A percentile compares a stretch with the other conserved stretches of the same genome.
Conservation (phyloP, 2,329 filamentous ascomycete genomes). For the Fusarium poae region DNA sequence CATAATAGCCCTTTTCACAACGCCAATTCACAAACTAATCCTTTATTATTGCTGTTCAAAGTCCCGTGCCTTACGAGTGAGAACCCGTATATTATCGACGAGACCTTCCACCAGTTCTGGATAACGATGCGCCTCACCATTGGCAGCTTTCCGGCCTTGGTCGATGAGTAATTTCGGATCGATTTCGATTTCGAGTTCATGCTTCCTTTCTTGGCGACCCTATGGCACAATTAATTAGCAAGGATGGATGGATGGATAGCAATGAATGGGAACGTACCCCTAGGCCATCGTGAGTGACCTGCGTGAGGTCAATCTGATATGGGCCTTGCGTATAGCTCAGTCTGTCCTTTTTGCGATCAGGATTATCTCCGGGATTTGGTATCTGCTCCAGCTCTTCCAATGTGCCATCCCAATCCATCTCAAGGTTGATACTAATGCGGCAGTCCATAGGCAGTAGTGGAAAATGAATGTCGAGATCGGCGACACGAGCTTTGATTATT, state of each 20-base stretch:
- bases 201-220: constrained; percentile 71
- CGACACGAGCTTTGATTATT: constrained; percentile 92
- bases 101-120: constrained; percentile 78
- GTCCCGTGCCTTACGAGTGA: constrained; percentile 62
- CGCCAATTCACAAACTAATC: not conserved
- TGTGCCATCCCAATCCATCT: constrained; percentile 86
- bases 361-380: constrained; percentile 55
- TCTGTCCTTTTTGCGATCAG: constrained; percentile 86
- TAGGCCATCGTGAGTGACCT: constrained; percentile 73
- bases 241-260: no score
- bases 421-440: constrained; percentile 92
- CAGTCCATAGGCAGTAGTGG: constrained; percentile 86
- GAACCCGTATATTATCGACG: constrained; percentile 77
- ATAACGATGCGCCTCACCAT: constrained; percentile 69
- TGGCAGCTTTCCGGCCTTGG: constrained; percentile 70
- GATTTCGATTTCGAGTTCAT: constrained; percentile 86
- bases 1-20: constrained; percentile 5
- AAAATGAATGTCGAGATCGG: constrained; percentile 88
- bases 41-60: constrained; percentile 34
- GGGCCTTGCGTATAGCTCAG: constrained; percentile 89
- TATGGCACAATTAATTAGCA: constrained; percentile 45
- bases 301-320: constrained; percentile 93
- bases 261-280: constrained; percentile 53
- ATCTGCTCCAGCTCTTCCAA: constrained; percentile 66
- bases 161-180: constrained; percentile 72